phyloP scores from a whole-genome alignment of 148 eudicot genomes.

The Tetragonia tetragonoides region DNA sequence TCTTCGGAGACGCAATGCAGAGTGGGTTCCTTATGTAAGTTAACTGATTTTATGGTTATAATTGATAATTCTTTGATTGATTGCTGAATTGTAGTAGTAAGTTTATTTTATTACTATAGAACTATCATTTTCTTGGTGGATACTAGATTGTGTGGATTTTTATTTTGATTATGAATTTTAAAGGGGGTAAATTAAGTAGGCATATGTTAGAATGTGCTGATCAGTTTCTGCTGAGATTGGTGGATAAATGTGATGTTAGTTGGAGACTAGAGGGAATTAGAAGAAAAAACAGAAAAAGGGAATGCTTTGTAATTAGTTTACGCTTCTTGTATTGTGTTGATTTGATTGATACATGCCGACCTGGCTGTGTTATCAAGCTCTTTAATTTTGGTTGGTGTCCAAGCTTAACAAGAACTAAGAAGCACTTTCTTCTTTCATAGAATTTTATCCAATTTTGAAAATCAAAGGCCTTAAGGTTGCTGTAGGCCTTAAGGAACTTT shows the following conservation, averaged over 20 bases:
- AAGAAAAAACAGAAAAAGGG: neutral
- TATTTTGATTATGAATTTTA: neutral
- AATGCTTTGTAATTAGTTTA: neutral
- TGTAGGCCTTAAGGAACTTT: no score
- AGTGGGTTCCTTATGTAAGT: slow-evolving; percentile 94
- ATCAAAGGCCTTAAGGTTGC: neutral
- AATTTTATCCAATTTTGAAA: neutral
- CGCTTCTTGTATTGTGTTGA: neutral
- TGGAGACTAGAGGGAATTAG: no score
- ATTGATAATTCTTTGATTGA: neutral
- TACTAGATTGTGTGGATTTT: neutral
- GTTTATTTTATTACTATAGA: no score
- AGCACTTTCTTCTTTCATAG: neutral
- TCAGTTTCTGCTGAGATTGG: neutral
- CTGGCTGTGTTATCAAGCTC: neutral
- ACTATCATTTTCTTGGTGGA: no score
- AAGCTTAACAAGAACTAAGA: neutral
- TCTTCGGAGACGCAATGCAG: slow-evolving; percentile 72
- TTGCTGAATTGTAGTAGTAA: neutral
- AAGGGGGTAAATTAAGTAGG: neutral
- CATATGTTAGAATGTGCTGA: neutral
- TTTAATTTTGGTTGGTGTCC: neutral
- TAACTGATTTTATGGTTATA: neutral
- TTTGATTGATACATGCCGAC: neutral
- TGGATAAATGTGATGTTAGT: no score